phyloP scores from a whole-genome alignment of 2,329 filamentous ascomycete genomes.

The Trichophyton verrucosum region DNA sequence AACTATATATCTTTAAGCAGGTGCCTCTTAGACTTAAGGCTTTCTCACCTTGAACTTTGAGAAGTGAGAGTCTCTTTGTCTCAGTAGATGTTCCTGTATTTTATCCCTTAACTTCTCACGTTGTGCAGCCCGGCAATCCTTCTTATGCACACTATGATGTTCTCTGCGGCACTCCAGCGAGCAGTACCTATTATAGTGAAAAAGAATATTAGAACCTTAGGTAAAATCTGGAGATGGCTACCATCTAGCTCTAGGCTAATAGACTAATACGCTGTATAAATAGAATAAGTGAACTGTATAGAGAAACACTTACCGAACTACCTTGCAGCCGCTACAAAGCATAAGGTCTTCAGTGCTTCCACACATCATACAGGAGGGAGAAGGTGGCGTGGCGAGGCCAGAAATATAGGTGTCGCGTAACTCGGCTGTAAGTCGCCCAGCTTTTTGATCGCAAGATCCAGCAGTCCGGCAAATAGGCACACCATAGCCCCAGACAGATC shows the following conservation, averaged over 20 bases:
- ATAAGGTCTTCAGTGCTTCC: not conserved
- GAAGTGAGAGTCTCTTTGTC: not conserved
- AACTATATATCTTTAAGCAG: not conserved
- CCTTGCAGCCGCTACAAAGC: slow-evolving; percentile 1
- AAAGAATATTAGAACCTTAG: not conserved
- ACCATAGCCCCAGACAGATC: slow-evolving; percentile 3
- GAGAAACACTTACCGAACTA: not conserved
- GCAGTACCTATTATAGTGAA: slow-evolving; percentile 3
- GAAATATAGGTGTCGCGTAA: slow-evolving; percentile 1
- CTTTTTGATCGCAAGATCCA: slow-evolving; percentile 4
- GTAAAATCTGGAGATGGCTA: not conserved
- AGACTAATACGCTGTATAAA: not conserved
- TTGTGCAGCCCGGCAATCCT: slow-evolving; percentile 4
- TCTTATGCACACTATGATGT: slow-evolving; percentile 5
- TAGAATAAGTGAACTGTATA: not conserved
- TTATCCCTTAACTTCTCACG: slow-evolving; percentile 2
- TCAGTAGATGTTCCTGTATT: not conserved
- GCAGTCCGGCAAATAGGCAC: slow-evolving; percentile 5
- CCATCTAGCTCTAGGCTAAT: not conserved
- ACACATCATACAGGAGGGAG: not conserved
- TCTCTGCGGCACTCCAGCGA: not conserved
- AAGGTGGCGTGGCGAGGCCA: not conserved
- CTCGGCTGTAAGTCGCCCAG: not conserved
- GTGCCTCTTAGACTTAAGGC: not conserved
- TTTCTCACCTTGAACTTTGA: not conserved